Percentiles rank a stretch among this genome's conserved stretches.
Evolutionary conservation across 2,329 filamentous ascomycete genomes (phyloP).

Genomic region (Fusarium pininemorale): DNA sequence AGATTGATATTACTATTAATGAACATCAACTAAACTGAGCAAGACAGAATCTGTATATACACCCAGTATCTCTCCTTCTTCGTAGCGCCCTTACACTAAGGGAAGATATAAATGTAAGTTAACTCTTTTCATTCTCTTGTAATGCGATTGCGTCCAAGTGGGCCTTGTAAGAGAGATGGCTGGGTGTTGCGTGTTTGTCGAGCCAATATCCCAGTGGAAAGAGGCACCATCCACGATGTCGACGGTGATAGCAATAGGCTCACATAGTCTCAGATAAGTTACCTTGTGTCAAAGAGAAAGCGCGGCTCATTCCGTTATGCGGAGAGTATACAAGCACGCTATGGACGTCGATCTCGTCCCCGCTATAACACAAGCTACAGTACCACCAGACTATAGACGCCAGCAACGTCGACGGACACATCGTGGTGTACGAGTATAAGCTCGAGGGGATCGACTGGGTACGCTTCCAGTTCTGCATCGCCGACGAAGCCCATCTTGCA

Average conservation of each 20-base stretch:
- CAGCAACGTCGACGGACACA: not conserved
- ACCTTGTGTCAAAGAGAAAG: not conserved
- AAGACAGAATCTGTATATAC: not conserved
- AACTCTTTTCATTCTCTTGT: not conserved
- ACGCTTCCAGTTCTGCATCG: not conserved
- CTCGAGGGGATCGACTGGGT: rapidly evolving
- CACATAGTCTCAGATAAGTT: not conserved
- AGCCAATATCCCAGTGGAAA: not conserved
- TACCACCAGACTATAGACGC: not conserved
- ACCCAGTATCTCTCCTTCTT: not conserved
- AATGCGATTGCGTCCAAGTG: not conserved
- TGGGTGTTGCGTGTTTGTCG: not conserved
- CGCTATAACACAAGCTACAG: constrained; percentile 10
- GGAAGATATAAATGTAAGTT: not conserved
- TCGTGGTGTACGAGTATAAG: not conserved
- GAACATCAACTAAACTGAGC: not conserved
- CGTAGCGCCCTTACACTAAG: too few relatives aligned
- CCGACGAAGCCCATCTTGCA: not conserved
- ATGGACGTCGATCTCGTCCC: constrained; percentile 43
- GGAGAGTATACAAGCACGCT: constrained; percentile 21
- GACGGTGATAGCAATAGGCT: not conserved
- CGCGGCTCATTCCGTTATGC: too few relatives aligned
- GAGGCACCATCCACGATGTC: not conserved
- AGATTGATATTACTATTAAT: too few relatives aligned
- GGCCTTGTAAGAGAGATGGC: not conserved